phyloP scores from a whole-genome alignment of 139 green algal species.

The Edaphochlamys debaryana region DNA sequence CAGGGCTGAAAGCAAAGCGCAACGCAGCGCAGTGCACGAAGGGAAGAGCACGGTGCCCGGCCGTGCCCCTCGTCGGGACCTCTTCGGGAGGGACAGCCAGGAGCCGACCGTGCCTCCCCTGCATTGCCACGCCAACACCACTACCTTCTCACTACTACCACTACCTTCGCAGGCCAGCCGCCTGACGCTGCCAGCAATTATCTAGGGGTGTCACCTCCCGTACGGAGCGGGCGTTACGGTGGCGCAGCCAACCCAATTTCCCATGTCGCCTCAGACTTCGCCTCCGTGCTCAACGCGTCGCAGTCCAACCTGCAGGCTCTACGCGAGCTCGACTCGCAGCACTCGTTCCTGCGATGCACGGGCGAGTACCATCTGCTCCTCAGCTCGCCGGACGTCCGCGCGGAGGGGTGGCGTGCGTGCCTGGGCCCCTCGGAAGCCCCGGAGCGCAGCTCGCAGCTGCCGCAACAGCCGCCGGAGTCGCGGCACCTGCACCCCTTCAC shows the following conservation, averaged over 20 bases:
- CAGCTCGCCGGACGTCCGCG: constrained; percentile 20
- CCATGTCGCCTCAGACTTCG: constrained; percentile 38
- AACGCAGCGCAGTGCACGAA: too few species aligned
- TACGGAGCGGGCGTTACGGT: constrained; percentile 48
- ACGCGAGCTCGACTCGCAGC: constrained; percentile 49
- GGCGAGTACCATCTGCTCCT: constrained; percentile 31
- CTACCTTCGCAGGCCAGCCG: constrained; percentile 1
- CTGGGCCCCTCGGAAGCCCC: too few species aligned
- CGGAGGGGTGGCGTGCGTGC: neutral
- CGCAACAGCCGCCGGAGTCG: too few species aligned
- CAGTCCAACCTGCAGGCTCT: constrained; percentile 52
- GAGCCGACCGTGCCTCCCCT: too few species aligned
- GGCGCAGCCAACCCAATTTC: constrained; percentile 51
- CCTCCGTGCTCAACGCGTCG: constrained; percentile 39
- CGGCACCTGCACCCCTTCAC: constrained; percentile 10
- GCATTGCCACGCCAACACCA: too few species aligned
- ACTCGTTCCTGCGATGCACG: constrained; percentile 49
- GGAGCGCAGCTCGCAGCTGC: too few species aligned
- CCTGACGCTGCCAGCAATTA: constrained; percentile 13
- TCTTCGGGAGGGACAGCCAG: too few species aligned
- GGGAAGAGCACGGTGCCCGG: too few species aligned
- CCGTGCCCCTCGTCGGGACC: too few species aligned
- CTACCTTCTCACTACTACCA: too few species aligned
- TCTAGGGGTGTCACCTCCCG: constrained; percentile 49
- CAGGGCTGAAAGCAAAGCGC: too few species aligned